phyloP scores from a whole-genome alignment of 2,329 filamentous ascomycete genomes.

The Colletotrichum horii region DNA sequence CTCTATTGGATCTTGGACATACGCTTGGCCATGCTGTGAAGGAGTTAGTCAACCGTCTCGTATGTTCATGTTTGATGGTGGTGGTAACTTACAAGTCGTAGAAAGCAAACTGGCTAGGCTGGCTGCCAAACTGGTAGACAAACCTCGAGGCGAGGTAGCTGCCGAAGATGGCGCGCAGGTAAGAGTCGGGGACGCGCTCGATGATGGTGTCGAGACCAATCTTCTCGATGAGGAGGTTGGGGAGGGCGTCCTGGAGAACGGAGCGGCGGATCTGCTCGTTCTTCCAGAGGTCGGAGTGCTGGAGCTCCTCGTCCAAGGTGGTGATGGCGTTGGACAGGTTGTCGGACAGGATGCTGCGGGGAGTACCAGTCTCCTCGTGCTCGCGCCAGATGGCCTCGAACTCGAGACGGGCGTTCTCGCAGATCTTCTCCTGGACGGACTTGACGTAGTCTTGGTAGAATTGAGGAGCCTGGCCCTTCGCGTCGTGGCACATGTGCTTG shows the following conservation, averaged over 20 bases:
- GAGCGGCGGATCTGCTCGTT: slow-evolving; percentile 78
- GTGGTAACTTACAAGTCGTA: slow-evolving; percentile 85
- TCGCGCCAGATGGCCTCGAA: slow-evolving; percentile 99
- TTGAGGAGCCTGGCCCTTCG: slow-evolving; percentile 73
- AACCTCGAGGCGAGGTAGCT: slow-evolving; percentile 95
- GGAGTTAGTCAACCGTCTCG: not conserved
- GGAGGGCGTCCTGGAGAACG: slow-evolving; percentile 85
- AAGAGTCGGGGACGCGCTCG: slow-evolving; percentile 85
- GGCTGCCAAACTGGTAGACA: slow-evolving; percentile 93
- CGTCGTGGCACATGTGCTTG: slow-evolving; percentile 90
- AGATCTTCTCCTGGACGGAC: slow-evolving; percentile 88
- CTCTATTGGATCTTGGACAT: slow-evolving; percentile 51
- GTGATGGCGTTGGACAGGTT: slow-evolving; percentile 92
- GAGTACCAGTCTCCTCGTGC: slow-evolving; percentile 78
- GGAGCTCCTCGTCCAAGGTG: slow-evolving; percentile 94
- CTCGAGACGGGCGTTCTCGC: slow-evolving; percentile 88
- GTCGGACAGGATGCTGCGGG: slow-evolving; percentile 89
- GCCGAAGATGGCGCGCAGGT: slow-evolving; percentile 93
- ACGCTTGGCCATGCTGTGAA: slow-evolving; percentile 66
- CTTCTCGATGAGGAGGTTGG: slow-evolving; percentile 82
- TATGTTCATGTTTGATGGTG: not conserved
- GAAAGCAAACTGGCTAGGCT: slow-evolving; percentile 95
- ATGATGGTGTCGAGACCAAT: slow-evolving; percentile 91
- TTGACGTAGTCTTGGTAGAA: slow-evolving; percentile 96
- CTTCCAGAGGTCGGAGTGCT: slow-evolving; percentile 90